These are phyloP conservation scores for Zangia roseola DNA, from an alignment of 768 basidiomycete genomes.

Conservation along the genomic window DNA sequence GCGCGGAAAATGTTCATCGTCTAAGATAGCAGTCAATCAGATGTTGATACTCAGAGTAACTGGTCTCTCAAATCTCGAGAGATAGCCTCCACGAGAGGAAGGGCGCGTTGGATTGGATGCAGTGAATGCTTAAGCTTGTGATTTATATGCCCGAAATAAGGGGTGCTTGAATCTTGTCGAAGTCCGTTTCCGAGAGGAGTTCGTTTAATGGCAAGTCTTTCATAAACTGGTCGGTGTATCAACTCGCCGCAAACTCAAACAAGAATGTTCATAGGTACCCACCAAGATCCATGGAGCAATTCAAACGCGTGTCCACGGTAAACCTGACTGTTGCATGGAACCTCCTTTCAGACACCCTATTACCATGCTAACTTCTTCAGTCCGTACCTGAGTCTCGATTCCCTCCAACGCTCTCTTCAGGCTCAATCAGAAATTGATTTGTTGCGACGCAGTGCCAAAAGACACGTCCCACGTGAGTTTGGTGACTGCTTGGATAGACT, in stretches of 20 bases:
- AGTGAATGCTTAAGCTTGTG: constrained; percentile 96
- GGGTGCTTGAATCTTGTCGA: constrained; percentile 92
- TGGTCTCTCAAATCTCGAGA: constrained; percentile 97
- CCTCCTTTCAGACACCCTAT: constrained; percentile 90
- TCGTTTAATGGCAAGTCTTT: constrained; percentile 99
- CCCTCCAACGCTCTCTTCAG: constrained; percentile 91
- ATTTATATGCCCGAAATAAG: constrained; percentile 89
- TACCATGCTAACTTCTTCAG: constrained; percentile 89
- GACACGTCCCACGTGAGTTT: constrained; percentile 93
- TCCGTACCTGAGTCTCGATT: constrained; percentile 87
- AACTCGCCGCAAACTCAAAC: background rate
- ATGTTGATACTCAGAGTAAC: constrained; percentile 84
- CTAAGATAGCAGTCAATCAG: constrained; percentile 77
- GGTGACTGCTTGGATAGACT: constrained; percentile 94
- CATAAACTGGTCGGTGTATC: constrained; percentile 71
- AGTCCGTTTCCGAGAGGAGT: constrained; percentile 91
- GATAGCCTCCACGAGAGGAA: constrained; percentile 97
- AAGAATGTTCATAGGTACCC: constrained; percentile 22
- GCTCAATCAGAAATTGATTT: constrained; percentile 98
- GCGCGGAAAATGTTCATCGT: constrained; percentile 77
- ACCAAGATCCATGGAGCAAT: constrained; percentile 90
- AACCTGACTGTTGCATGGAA: constrained; percentile 98
- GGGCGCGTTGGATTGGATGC: constrained; percentile 92
- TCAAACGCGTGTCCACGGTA: constrained; percentile 95
- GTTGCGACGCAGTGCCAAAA: constrained; percentile 95